Conservation (phyloP, 2,329 filamentous ascomycete species). For the Beauveria sp. region DNA sequence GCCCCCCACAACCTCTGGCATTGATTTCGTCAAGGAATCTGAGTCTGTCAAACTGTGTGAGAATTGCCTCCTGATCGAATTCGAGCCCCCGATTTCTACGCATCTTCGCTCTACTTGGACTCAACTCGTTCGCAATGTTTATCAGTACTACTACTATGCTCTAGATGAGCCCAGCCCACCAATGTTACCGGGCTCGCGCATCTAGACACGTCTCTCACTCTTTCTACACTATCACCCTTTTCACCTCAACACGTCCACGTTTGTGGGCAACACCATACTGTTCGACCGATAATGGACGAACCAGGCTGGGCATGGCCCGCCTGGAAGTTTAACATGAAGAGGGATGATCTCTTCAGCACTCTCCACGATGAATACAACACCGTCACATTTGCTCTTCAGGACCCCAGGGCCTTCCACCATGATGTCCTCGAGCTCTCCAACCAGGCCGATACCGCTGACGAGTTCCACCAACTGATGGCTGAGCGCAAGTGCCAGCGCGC, state of each 20-base stretch:
- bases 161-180: constrained; percentile 15
- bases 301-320: constrained; percentile 46
- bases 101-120: constrained; percentile 9
- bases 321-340: constrained; percentile 58
- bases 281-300: constrained; percentile 42
- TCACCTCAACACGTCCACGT: constrained; percentile 6
- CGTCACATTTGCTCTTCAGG: constrained; percentile 46
- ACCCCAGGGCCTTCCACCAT: constrained; percentile 53
- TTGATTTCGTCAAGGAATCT: constrained; percentile 14
- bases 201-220: constrained; percentile 10
- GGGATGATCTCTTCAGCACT: constrained; percentile 48
- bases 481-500: constrained; percentile 47
- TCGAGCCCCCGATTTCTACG: constrained; percentile 3
- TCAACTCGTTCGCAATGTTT: constrained; percentile 16
- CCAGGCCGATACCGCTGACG: constrained; percentile 40
- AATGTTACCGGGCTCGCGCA: constrained; percentile 3
- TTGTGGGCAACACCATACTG: constrained; percentile 3
- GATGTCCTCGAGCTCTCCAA: constrained; percentile 52
- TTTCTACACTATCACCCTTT: constrained; percentile 12
- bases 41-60: constrained; percentile 1
- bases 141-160: constrained; percentile 12
- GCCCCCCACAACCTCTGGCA: constrained; percentile 11
- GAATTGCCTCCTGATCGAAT: constrained; percentile 9
- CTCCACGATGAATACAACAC: constrained; percentile 56
- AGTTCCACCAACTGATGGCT: constrained; percentile 48